Percentiles rank a stretch among this genome's conserved stretches.
Conservation (phyloP, 2,329 filamentous ascomycete genomes). For the Penicillium sp. region DNA sequence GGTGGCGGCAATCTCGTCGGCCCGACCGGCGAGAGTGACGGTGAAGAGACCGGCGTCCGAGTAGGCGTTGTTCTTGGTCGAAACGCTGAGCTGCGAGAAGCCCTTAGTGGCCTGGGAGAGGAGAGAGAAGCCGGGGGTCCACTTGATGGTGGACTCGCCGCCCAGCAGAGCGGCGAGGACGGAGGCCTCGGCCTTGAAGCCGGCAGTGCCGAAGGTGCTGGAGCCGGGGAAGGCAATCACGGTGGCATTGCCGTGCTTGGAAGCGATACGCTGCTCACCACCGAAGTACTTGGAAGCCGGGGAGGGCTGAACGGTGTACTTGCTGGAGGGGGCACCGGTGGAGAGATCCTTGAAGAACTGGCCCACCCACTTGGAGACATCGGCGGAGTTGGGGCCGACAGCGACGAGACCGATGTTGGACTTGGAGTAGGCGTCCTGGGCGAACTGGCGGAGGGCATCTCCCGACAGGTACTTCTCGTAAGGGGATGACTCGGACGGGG, state of each 20-base stretch:
- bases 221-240: slow-evolving; percentile 92
- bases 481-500: slow-evolving; percentile 66
- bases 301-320: slow-evolving; percentile 53
- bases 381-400: slow-evolving; percentile 72
- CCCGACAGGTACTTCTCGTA: slow-evolving; percentile 71
- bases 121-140: slow-evolving; percentile 87
- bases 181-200: slow-evolving; percentile 82
- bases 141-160: slow-evolving; percentile 88
- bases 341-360: slow-evolving; percentile 81
- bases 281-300: slow-evolving; percentile 80
- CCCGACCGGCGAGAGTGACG: slow-evolving; percentile 72
- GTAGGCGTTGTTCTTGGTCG: slow-evolving; percentile 76
- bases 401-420: slow-evolving; percentile 86
- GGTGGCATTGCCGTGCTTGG: slow-evolving; percentile 70
- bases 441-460: slow-evolving; percentile 68
- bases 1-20: slow-evolving; percentile 65
- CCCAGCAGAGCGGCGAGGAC: slow-evolving; percentile 87
- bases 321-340: slow-evolving; percentile 45
- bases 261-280: slow-evolving; percentile 84
- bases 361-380: slow-evolving; percentile 81
- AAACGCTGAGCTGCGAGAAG: slow-evolving; percentile 61
- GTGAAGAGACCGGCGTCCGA: slow-evolving; percentile 89
- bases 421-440: slow-evolving; percentile 76
- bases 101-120: slow-evolving; percentile 71
- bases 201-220: slow-evolving; percentile 62